phyloP scores from a whole-genome alignment of 2,329 filamentous ascomycete species.

The Pseudogymnoascus sp. region DNA sequence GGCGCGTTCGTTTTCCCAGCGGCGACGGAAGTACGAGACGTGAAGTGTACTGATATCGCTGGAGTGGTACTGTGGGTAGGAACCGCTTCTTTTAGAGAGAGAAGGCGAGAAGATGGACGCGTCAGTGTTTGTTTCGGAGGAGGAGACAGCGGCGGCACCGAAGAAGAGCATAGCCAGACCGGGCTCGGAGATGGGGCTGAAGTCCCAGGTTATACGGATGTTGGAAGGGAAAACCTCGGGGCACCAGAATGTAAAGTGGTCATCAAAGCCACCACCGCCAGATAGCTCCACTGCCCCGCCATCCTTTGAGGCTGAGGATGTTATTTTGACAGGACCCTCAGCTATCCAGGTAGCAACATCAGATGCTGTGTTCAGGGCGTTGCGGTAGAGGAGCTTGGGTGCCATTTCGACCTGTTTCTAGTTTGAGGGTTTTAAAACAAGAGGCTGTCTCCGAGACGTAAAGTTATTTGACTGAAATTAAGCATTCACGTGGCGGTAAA shows the following conservation, averaged over 20 bases:
- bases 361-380: constrained; percentile 25
- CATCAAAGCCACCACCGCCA: constrained; percentile 21
- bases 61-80: constrained; percentile 16
- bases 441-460: not conserved
- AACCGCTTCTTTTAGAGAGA: constrained; percentile 22
- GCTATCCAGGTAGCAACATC: constrained; percentile 26
- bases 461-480: not conserved
- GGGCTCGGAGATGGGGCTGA: constrained; percentile 27
- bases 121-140: constrained; percentile 12
- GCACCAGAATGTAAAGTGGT: constrained; percentile 30
- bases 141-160: constrained; percentile 24
- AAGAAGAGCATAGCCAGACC: constrained; percentile 32
- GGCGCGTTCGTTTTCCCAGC: constrained; percentile 27
- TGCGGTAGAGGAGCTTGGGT: constrained; percentile 26
- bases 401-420: constrained; percentile 11
- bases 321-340: constrained; percentile 26
- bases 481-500: not conserved
- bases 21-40: constrained; percentile 20
- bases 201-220: constrained; percentile 30
- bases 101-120: constrained; percentile 26
- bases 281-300: constrained; percentile 26
- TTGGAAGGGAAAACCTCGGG: constrained; percentile 28
- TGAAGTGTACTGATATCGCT: constrained; percentile 21
- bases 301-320: constrained; percentile 15
- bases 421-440: not conserved